Conservation (phyloP, 2,329 filamentous ascomycete species). For the Ceratocystis huliohia region DNA sequence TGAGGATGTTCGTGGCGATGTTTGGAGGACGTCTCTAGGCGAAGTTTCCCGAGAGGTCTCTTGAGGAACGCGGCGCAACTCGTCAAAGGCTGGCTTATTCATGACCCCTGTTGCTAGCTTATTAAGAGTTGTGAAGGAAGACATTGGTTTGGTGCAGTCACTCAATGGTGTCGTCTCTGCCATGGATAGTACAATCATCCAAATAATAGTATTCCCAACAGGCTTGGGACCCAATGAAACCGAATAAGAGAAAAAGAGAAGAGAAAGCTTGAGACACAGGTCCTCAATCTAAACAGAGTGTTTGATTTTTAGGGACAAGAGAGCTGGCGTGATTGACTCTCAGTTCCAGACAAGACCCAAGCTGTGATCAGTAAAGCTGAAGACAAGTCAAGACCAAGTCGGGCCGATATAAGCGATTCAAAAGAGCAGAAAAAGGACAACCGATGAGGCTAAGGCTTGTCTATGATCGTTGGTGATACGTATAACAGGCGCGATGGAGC, state of each 20-base stretch:
- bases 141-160: slow-evolving; percentile 29
- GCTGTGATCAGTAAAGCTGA: not conserved
- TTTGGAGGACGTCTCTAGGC: slow-evolving; percentile 3
- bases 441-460: not conserved
- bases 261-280: not conserved
- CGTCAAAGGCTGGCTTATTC: slow-evolving; percentile 16
- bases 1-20: slow-evolving; percentile 10
- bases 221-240: not conserved
- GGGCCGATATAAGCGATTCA: slow-evolving; percentile 15
- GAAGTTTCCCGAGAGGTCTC: slow-evolving; percentile 16
- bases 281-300: not conserved
- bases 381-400: slow-evolving; percentile 6
- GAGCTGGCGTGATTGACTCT: not conserved
- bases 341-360: not conserved
- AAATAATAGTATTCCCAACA: not conserved
- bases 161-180: not conserved
- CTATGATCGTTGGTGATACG: slow-evolving; percentile 3
- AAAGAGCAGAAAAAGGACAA: slow-evolving; percentile 2
- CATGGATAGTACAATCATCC: slow-evolving; percentile 3
- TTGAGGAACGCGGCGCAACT: slow-evolving; percentile 12
- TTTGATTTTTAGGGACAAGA: not conserved
- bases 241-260: not conserved
- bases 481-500: not conserved
- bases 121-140: slow-evolving; percentile 41
- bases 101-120: slow-evolving; percentile 31